These are phyloP conservation scores for Lumnitzera littorea DNA, from an alignment of 345 rosid species.

Conservation along the genomic window DNA sequence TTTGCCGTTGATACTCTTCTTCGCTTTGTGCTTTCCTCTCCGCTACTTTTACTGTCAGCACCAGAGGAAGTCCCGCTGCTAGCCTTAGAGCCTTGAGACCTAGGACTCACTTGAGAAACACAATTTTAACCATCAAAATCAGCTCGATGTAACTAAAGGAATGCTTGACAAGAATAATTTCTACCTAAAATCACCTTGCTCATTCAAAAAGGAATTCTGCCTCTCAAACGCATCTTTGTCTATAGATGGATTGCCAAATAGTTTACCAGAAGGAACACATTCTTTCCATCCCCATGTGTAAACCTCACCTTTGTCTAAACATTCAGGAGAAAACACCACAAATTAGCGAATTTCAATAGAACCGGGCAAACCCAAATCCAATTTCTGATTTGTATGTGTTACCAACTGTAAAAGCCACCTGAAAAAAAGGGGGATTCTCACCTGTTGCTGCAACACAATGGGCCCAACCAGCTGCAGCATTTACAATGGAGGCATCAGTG, in stretches of 20 bases:
- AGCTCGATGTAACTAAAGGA: constrained; percentile 7
- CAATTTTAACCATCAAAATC: background rate
- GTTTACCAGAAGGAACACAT: constrained; percentile 87
- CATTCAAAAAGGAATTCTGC: constrained; percentile 44
- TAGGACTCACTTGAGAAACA: constrained; percentile 43
- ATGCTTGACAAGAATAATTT: background rate
- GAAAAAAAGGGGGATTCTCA: constrained; percentile 11
- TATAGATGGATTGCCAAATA: constrained; percentile 44
- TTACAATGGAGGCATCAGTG: constrained; percentile 49
- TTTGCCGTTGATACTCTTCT: constrained; percentile 58
- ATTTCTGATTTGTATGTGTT: background rate
- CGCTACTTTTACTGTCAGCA: constrained; percentile 35
- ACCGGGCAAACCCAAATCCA: background rate
- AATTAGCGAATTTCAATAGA: background rate
- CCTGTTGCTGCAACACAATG: constrained; percentile 94
- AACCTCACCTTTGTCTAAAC: constrained; percentile 61
- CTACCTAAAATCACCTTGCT: constrained; percentile 47
- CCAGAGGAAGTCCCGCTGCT: constrained; percentile 37
- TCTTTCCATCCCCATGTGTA: constrained; percentile 99
- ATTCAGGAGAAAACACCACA: constrained; percentile 9
- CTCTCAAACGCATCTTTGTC: constrained; percentile 54
- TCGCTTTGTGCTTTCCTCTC: constrained; percentile 63
- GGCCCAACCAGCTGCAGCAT: constrained; percentile 96
- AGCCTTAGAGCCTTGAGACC: constrained; percentile 48
- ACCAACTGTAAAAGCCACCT: background rate